Evolutionary conservation across 2,329 filamentous ascomycete genomes (phyloP), one percentile per base, ranked within the genome.

Genomic region (Leptographium procerum): DNA sequence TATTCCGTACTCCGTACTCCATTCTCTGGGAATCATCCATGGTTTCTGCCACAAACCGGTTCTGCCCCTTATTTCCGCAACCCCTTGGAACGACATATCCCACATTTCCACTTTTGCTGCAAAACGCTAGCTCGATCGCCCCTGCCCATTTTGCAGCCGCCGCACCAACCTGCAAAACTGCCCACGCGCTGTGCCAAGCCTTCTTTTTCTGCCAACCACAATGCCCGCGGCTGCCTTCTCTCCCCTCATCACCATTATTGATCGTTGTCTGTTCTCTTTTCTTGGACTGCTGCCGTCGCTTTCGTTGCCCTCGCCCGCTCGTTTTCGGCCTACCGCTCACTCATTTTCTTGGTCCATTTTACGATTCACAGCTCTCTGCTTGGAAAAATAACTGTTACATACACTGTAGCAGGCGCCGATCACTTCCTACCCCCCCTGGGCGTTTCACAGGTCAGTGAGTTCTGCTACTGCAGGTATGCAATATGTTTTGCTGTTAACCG

Each of bases 41-140:
- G 1, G 19, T 16, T 24, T 48, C 45, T 48, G 22, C 48, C 26
- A n/a, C 48, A 51, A 31, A 29, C 13, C 16, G 48, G 29, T 34
- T 22, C 19, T 24, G 29, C 51, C 31, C 51, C 51, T 34, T 52
- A 52, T 33, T 52, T 52, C 19, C 29, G 16, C 16, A 16, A 22
- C 51, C 51, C 51, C 51, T 36, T n/a, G 26, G 26, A 16, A 16
- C 26, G 26, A 16, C 48, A 31, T 29, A 29, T 51, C 48, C 48
- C 26, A 51, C 48, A 51, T 26, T 51, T 14, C 47, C 47, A 51
- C 47, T 47, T 43, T 48, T 48, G 52, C 47, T 28, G 45, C 55
- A 31, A 55, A 55, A 43, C 56, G 57, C 61, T 59, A 62, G 55
- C 52, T 55, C 52, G 57, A 60, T 61, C 57, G 57, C 50, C 31